Base-by-base conservation (phyloP, 768 basidiomycete genomes). In the Strobilomyces dryophilus region DNA sequence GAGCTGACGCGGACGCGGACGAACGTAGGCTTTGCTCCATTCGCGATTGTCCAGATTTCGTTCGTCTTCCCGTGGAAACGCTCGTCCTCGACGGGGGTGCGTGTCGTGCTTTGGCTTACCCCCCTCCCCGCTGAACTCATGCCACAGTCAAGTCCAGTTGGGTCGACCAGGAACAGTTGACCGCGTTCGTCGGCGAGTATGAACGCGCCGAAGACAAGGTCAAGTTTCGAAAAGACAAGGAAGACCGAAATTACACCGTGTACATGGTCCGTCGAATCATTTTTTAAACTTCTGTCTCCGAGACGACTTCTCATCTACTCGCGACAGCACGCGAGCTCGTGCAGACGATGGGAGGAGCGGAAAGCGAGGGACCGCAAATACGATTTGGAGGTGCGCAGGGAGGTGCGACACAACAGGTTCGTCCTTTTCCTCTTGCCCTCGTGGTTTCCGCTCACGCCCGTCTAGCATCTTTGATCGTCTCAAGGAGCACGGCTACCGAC, bases 391-490 rank as follows among this genome's bases (percentile, higher is more conserved):
- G 11, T 6, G 0, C 40, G 42, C 18, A 12, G 53, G 36, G 9
- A 17, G 5, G 21, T 43, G n/a, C 49, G 54, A 42, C 10, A 26
- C 11, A 8, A 45, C 3, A 31, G 24, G 59, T 52, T 5, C 9
- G 51, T 29, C 1, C 10, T 27, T 18, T 34, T 24, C 31, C 18
- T 34, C 18, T 6, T 0, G 12, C 15, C 10, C 3, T 18, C 5
- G 3, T 40, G 24, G 6, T 40, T 8, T 21, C 9, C n/a, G 35
- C 4, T 17, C n/a, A 20, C 10, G 1, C 14, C 35, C 14, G n/a
- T 2, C 4, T 29, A 61, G 60, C 5, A 61, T 61, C n/a, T 47
- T 61, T 6, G 37, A 52, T 8, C 52, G 52, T 5, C 53, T 61
- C 9, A 15, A 31, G 11, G 3, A 48, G 15, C 43, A 49, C 17